Evolutionary conservation across 805 yeast species (phyloP).

Genomic region (Hermanozyma aechmeae): DNA sequence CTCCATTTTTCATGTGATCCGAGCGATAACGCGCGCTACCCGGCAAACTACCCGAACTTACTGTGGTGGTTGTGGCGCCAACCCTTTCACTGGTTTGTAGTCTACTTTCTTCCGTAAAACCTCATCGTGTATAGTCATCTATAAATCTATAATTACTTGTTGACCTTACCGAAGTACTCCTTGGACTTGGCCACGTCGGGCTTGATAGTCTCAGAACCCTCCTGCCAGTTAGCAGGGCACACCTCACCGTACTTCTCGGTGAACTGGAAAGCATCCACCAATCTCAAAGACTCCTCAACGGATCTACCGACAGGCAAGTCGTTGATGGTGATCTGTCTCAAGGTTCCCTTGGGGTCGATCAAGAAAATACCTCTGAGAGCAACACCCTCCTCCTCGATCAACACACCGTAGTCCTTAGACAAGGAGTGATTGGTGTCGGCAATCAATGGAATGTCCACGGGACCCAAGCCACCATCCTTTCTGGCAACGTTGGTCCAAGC

Average conservation of each 20-base stretch:
- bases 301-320: slow-evolving; percentile 99
- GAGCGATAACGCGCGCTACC: too few relatives aligned
- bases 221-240: slow-evolving; percentile 97
- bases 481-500: slow-evolving; percentile 98
- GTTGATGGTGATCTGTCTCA: slow-evolving; percentile 96
- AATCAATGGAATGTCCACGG: slow-evolving; percentile 85
- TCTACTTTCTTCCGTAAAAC: too few relatives aligned
- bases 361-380: slow-evolving; percentile 97
- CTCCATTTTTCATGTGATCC: too few relatives aligned
- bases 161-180: slow-evolving; percentile 36
- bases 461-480: slow-evolving; percentile 97
- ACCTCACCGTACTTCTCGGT: slow-evolving; percentile 99
- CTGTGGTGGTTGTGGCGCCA: too few relatives aligned
- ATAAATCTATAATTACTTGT: slow-evolving; percentile 19
- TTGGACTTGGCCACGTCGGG: slow-evolving; percentile 12
- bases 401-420: slow-evolving; percentile 94
- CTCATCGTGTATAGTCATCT: slow-evolving; percentile 4
- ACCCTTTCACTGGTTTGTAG: too few relatives aligned
- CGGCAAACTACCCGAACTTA: too few relatives aligned
- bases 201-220: slow-evolving; percentile 86
- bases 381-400: slow-evolving; percentile 91
- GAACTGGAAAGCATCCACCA: slow-evolving; percentile 99
- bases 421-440: slow-evolving; percentile 96
- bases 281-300: slow-evolving; percentile 96
- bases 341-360: slow-evolving; percentile 90